Evolutionary conservation across 257 asterid genomes (phyloP).

Genomic region (Cinchona pubescens): DNA sequence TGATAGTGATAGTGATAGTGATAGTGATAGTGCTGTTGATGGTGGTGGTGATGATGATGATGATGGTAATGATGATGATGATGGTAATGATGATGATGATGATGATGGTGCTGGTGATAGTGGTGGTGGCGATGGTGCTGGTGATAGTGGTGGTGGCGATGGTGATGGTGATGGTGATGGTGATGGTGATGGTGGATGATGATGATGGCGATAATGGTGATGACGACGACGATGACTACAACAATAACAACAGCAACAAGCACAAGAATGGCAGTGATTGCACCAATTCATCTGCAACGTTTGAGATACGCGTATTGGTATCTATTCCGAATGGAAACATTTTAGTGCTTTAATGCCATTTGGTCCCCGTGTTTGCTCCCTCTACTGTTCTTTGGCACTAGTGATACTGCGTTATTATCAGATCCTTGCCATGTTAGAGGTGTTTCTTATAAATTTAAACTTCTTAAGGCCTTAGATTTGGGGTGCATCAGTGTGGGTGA

Average conservation of each 20-base stretch:
- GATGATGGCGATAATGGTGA: too few relatives aligned
- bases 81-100: too few relatives aligned
- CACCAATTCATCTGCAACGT: neutral
- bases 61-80: too few relatives aligned
- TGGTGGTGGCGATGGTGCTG: neutral
- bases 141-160: neutral
- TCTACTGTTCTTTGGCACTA: neutral
- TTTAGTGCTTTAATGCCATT: neutral
- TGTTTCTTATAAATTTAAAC: neutral
- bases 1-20: too few relatives aligned
- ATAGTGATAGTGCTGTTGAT: too few relatives aligned
- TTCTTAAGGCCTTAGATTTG: slow-evolving; percentile 9
- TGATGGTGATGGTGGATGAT: too few relatives aligned
- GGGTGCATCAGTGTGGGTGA: neutral
- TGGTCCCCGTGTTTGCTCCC: neutral
- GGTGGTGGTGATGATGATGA: too few relatives aligned
- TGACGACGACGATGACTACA: neutral
- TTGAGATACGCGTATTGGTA: neutral
- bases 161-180: neutral
- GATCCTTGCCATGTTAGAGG: too few relatives aligned
- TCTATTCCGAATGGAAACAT: neutral
- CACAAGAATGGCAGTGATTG: neutral
- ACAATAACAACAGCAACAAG: neutral
- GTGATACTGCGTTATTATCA: neutral
- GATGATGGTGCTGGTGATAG: neutral